Evolutionary conservation across 2,329 filamentous ascomycete genomes (phyloP).

Genomic region (Graphilbum fragrans): DNA sequence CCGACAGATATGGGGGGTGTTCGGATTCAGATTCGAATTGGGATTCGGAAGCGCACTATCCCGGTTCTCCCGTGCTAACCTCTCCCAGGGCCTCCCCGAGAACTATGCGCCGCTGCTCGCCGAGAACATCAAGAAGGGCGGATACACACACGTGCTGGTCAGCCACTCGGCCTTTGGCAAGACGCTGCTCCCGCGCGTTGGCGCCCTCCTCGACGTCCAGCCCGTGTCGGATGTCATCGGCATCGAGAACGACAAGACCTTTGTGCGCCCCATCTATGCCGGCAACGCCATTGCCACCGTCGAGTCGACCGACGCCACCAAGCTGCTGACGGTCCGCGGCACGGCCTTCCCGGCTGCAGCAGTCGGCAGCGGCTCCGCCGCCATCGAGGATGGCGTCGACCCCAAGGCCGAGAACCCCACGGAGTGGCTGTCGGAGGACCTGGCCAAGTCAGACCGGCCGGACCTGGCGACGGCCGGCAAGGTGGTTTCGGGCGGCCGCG

Average conservation of each 20-base stretch:
- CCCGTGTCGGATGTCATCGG: constrained; percentile 85
- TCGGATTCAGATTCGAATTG: too few relatives aligned
- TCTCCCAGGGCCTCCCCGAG: constrained; percentile 75
- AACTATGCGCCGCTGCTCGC: constrained; percentile 87
- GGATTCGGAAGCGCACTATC: too few relatives aligned
- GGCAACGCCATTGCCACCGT: constrained; percentile 96
- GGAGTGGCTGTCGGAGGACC: constrained; percentile 89
- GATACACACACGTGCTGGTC: constrained; percentile 83
- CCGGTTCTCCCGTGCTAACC: constrained; percentile 3
- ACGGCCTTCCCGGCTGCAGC: constrained; percentile 77
- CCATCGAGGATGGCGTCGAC: constrained; percentile 71
- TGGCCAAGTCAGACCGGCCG: constrained; percentile 86
- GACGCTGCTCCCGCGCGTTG: constrained; percentile 81
- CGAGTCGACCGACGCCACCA: constrained; percentile 74
- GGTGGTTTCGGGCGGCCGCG: constrained; percentile 88
- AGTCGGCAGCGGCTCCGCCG: constrained; percentile 53
- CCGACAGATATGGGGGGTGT: too few relatives aligned
- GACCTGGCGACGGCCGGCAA: constrained; percentile 81
- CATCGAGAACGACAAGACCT: constrained; percentile 84
- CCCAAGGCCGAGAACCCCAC: constrained; percentile 61
- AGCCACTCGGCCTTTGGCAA: constrained; percentile 95
- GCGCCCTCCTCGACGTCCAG: constrained; percentile 82
- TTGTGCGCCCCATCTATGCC: constrained; percentile 93
- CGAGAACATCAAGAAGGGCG: constrained; percentile 94
- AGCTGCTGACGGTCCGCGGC: constrained; percentile 84